Percentiles rank a stretch among this genome's conserved stretches.
Conservation (phyloP, 2,329 filamentous ascomycete species). For the Cordyceps javanica region DNA sequence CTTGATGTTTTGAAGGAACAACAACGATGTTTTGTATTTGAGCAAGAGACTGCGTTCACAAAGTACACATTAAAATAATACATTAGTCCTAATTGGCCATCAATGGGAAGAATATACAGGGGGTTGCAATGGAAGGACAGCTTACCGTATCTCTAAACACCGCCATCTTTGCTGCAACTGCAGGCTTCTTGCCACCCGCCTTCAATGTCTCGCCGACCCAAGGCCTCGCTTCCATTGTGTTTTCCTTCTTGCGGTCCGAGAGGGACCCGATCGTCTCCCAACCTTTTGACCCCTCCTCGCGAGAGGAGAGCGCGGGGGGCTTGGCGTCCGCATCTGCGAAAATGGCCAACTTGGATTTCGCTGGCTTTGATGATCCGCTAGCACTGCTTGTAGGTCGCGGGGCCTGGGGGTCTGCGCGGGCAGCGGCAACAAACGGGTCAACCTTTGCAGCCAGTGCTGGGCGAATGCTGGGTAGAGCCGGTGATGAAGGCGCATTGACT, state of each 20-base stretch:
- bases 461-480: slow-evolving; percentile 75
- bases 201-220: slow-evolving; percentile 91
- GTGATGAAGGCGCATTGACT: slow-evolving; percentile 67
- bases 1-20: slow-evolving; percentile 67
- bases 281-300: slow-evolving; percentile 55
- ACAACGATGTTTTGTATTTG: slow-evolving; percentile 62
- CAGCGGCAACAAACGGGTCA: slow-evolving; percentile 66
- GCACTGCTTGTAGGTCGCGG: slow-evolving; percentile 44
- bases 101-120: slow-evolving; percentile 60
- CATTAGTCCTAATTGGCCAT: slow-evolving; percentile 93
- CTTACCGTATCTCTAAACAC: slow-evolving; percentile 93
- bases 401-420: slow-evolving; percentile 61
- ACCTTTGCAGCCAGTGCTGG: slow-evolving; percentile 79
- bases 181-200: slow-evolving; percentile 74
- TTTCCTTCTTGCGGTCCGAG: slow-evolving; percentile 89
- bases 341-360: slow-evolving; percentile 78
- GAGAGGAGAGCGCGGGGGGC: slow-evolving; percentile 49
- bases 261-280: slow-evolving; percentile 92
- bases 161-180: slow-evolving; percentile 68
- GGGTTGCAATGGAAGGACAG: slow-evolving; percentile 26
- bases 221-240: slow-evolving; percentile 74
- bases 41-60: slow-evolving; percentile 46
- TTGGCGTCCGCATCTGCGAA: slow-evolving; percentile 73
- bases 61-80: slow-evolving; percentile 39
- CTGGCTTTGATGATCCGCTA: slow-evolving; percentile 53